Evolutionary conservation across 75 land plant species (phyloP).

Genomic region (Pseudotsuga menziesii): DNA sequence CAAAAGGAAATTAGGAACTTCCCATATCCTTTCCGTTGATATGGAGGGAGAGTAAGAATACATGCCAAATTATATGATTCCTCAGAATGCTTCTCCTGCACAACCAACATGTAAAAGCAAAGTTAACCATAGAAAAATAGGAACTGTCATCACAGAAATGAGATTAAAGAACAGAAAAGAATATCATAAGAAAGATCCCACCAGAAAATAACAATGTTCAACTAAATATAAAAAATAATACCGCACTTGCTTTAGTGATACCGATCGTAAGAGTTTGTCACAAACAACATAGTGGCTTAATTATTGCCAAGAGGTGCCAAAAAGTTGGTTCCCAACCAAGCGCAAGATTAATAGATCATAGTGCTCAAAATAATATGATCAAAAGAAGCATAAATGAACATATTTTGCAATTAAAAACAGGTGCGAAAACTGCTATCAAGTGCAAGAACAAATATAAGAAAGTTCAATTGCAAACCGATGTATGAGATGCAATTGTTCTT

Average conservation of each 20-base stretch:
- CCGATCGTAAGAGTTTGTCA: background rate
- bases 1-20: constrained; percentile 94
- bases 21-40: constrained; percentile 98
- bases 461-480: too few species aligned
- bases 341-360: too few species aligned
- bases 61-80: constrained; percentile 95
- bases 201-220: constrained; percentile 1
- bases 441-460: too few species aligned
- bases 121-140: background rate
- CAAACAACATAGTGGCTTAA: too few species aligned
- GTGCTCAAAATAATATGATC: too few species aligned
- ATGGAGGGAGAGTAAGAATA: constrained; percentile 93
- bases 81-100: constrained; percentile 80
- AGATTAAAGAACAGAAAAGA: background rate
- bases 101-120: background rate
- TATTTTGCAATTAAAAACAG: too few species aligned
- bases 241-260: background rate
- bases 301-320: too few species aligned
- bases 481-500: too few species aligned
- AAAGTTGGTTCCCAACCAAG: too few species aligned
- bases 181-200: background rate
- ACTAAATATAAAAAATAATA: background rate
- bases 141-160: background rate
- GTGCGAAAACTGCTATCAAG: too few species aligned
- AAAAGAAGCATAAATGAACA: too few species aligned